These are phyloP conservation scores for Hygrophorus pudorinus DNA, from an alignment of 768 basidiomycete genomes.

Conservation along the genomic window DNA sequence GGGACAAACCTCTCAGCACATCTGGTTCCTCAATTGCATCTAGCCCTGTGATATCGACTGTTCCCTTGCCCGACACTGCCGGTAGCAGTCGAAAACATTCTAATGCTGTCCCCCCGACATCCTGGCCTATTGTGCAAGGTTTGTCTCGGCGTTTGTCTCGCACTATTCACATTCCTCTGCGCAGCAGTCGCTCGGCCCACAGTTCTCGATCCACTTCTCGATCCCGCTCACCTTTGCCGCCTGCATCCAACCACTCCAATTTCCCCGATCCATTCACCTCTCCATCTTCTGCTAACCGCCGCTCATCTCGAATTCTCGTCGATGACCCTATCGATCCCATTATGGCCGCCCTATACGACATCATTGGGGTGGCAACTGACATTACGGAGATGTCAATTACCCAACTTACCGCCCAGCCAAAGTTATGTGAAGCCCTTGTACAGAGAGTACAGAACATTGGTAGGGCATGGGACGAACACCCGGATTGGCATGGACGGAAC, in stretches of 20 bases:
- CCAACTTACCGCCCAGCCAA: slow-evolving; percentile 78
- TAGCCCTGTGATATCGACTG: slow-evolving; percentile 50
- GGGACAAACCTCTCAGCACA: slow-evolving; percentile 51
- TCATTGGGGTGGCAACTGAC: slow-evolving; percentile 90
- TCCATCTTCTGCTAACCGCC: slow-evolving; percentile 45
- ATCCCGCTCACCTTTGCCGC: slow-evolving; percentile 86
- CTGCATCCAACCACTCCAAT: slow-evolving; percentile 50
- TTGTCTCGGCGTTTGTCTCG: slow-evolving; percentile 77
- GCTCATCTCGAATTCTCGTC: slow-evolving; percentile 73
- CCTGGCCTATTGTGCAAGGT: slow-evolving; percentile 42
- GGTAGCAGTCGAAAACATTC: slow-evolving; percentile 53
- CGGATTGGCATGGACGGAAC: slow-evolving; percentile 93
- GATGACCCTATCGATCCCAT: slow-evolving; percentile 86
- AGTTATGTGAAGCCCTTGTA: slow-evolving; percentile 78
- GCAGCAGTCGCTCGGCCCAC: slow-evolving; percentile 59
- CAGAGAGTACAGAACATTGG: slow-evolving; percentile 88
- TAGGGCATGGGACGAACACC: slow-evolving; percentile 94
- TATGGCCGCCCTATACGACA: slow-evolving; percentile 81
- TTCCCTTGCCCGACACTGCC: slow-evolving; percentile 52
- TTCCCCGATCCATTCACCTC: slow-evolving; percentile 33
- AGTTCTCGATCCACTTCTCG: slow-evolving; percentile 93
- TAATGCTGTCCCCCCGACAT: slow-evolving; percentile 33
- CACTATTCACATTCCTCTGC: slow-evolving; percentile 66
- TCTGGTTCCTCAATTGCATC: slow-evolving; percentile 50
- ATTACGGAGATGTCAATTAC: slow-evolving; percentile 83